Base-by-base conservation (phyloP, 495 filamentous ascomycete species). In the Physcia stellaris region DNA sequence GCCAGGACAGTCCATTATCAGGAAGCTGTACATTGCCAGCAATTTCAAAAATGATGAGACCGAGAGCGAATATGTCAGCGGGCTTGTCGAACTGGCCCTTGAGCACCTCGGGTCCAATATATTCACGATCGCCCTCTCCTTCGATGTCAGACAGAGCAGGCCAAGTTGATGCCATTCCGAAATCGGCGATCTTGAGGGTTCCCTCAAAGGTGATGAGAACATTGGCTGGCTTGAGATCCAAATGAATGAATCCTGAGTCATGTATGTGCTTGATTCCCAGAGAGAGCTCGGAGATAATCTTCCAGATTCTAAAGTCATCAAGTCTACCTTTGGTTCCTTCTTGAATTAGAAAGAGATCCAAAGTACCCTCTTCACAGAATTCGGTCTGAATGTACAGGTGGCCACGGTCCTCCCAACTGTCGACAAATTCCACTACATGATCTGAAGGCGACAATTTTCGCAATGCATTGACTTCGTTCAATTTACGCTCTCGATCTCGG, bases 281-380 rank as follows among this genome's bases (percentile, higher is more conserved):
- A 46, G 77, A 67, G 26, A 90, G 47, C 52, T 98, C 90, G 6
- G 92, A 67, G 44, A 94, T 61, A 29, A 96, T 86, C 59, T 98
- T 98, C 90, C 90, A 98, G 49, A 96, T 92, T 19, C 90, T 70
- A 56, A 96, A 98, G 54, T 96, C 90, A 62, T 98, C 90, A 39
- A 98, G 58, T 47, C 88, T 74, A 33, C 83, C 86, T 53, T 80
- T 83, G 35, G 75, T 62, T 4, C 90, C 90, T 42, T 82, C 75
- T 37, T 79, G 68, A 7, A 70, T 63, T 9, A 96, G 70, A 54
- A 95, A 95, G 1, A 73, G 59, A 53, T 90, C 81, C 33, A 98
- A 60, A 43, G 82, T 92, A 6, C 90, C 90, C 52, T 92, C 83
- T 51, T 92, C 83, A 52, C 88, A 96, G 52, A 73, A 98, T 46